Base-by-base conservation (phyloP, 148 eudicot genomes). In the Tetragonia tetragonoides region DNA sequence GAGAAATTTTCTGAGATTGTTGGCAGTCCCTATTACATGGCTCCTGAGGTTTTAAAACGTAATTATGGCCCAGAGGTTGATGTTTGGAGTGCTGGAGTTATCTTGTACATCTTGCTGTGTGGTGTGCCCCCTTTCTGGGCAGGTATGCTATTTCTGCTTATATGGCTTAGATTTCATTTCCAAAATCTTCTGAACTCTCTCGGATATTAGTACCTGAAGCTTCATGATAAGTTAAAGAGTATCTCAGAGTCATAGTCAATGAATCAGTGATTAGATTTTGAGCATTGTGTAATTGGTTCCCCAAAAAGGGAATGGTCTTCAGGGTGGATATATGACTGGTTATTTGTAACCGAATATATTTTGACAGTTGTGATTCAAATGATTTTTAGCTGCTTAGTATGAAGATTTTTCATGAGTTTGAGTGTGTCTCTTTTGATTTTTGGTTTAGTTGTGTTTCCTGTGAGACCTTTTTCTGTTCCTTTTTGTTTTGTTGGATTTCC, bases 21-120 rank as follows among this genome's bases (percentile, higher is more conserved):
- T 67, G 92, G 92, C 34, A 89, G 92, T 81, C 92, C 92, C 70
- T 89, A 87, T 51, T 89, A 89, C 80, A 88, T 88, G 91, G 91
- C 88, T 37, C 89, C 89, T 1, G 91, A 88, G 78, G 85, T 85
- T 76, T 77, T 85, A 41, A 85, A 82, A 69, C 82, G 87, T 47
- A 80, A 81, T 71, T 85, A 85, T 79, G 87, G 87, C 17, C 87
- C 83, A 10, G 87, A 85, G 72, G 77, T 85, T 70, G 87, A 85
- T 62, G 87, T 82, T 49, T 85, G 87, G 87, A 85, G 87, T 76
- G 87, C 87, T 71, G 85, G 87, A 10, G 88, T 87, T 73, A 85
- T 89, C 46, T 75, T 85, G 66, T 89, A 89, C 82, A 87, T 89
- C 72, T 80, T 87, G 73, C 85, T 88, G 51, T 86, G 89, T 75